Evolutionary conservation across 495 filamentous ascomycete genomes (phyloP).

Genomic region (Aspergillus taichungensis): DNA sequence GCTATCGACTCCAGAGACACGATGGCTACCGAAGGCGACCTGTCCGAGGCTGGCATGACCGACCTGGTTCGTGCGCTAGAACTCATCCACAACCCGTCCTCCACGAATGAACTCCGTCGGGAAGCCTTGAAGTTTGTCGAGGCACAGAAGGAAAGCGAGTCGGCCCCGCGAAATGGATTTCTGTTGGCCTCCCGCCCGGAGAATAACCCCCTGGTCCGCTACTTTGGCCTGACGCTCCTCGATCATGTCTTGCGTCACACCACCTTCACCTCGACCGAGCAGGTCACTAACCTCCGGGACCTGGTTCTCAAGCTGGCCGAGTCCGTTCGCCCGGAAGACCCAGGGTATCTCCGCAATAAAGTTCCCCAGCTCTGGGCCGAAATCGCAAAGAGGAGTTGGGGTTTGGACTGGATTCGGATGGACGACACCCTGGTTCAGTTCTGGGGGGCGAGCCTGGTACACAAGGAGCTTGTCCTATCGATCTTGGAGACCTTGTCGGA

Average conservation of each 20-base stretch:
- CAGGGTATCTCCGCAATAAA: constrained; percentile 82
- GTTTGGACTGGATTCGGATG: constrained; percentile 86
- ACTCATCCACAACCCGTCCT: constrained; percentile 74
- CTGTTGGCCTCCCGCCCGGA: constrained; percentile 62
- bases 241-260: constrained; percentile 80
- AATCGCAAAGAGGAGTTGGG: constrained; percentile 89
- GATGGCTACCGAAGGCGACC: constrained; percentile 33
- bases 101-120: constrained; percentile 73
- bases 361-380: constrained; percentile 94
- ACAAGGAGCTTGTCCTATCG: constrained; percentile 71
- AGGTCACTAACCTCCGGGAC: constrained; percentile 53
- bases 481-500: constrained; percentile 91
- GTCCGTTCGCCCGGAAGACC: constrained; percentile 61
- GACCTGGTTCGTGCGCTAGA: constrained; percentile 74
- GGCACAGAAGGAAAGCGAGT: constrained; percentile 61
- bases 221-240: constrained; percentile 85
- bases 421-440: constrained; percentile 71
- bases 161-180: constrained; percentile 81
- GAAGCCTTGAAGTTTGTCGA: constrained; percentile 80
- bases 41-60: constrained; percentile 35
- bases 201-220: constrained; percentile 73
- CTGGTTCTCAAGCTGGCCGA: constrained; percentile 77
- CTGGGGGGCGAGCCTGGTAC: constrained; percentile 65
- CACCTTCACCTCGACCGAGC: constrained; percentile 58
- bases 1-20: background rate